Percentiles rank a stretch among this genome's conserved stretches.
Conservation (phyloP, 2,329 filamentous ascomycete species). For the Colletotrichum cuscutae region DNA sequence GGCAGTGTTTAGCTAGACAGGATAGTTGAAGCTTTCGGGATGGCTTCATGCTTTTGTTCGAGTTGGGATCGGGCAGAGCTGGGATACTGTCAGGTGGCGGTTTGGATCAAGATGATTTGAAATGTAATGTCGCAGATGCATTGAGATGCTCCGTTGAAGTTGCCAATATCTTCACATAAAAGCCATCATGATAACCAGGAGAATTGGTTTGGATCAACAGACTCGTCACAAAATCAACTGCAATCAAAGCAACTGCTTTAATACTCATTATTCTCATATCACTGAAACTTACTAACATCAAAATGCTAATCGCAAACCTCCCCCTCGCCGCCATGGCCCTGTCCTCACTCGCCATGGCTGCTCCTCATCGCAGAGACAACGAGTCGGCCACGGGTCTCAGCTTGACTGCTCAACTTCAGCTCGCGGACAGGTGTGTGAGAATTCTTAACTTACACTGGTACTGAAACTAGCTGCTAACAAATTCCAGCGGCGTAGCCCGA, state of each 20-base stretch:
- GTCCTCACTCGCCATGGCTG: not conserved
- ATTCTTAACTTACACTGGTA: not conserved
- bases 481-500: not conserved
- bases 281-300: not conserved
- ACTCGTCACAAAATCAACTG: not conserved
- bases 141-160: not conserved
- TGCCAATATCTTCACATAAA: not conserved
- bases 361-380: not conserved
- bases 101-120: not conserved
- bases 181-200: not conserved
- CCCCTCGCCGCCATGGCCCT: not conserved
- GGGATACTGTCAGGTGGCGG: not conserved
- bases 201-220: not conserved
- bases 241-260: not conserved
- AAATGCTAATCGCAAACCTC: not conserved
- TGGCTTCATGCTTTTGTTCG: not conserved
- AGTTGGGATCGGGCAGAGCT: not conserved
- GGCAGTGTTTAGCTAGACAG: not conserved
- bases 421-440: not conserved
- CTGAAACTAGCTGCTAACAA: not conserved
- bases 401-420: not conserved
- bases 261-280: not conserved
- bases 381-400: not conserved
- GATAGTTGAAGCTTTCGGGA: not conserved
- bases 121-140: not conserved